phyloP scores from a whole-genome alignment of 2,329 filamentous ascomycete species.

The Calonectria henricotiae region DNA sequence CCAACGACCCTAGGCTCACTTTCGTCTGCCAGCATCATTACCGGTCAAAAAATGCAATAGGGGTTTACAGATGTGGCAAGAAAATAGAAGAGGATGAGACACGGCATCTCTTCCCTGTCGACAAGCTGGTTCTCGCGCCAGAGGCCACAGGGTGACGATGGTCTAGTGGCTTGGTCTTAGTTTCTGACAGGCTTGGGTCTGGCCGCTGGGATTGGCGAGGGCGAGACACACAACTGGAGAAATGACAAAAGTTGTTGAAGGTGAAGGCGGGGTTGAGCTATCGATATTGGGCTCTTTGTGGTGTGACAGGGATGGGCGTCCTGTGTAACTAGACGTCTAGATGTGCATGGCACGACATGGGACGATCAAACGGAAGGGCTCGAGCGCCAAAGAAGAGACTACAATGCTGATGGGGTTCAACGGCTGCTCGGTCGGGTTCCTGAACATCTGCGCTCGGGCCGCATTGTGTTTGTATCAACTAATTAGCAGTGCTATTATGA shows the following conservation, averaged over 20 bases:
- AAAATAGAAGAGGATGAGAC: conserved; percentile 1
- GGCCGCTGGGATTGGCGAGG: background rate
- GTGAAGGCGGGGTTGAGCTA: conserved; percentile 14
- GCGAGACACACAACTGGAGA: conserved; percentile 16
- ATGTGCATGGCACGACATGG: background rate
- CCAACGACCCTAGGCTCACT: background rate
- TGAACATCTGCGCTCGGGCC: conserved; percentile 4
- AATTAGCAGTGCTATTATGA: background rate
- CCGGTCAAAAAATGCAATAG: background rate
- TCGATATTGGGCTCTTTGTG: background rate
- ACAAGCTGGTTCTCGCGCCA: background rate
- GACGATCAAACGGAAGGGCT: background rate
- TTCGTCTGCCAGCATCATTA: background rate
- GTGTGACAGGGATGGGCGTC: background rate
- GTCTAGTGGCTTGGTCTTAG: conserved; percentile 19
- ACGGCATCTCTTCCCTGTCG: conserved; percentile 10
- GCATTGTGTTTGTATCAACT: conserved; percentile 5
- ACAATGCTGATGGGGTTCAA: background rate
- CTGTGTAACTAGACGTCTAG: too few relatives aligned
- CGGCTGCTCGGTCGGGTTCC: conserved; percentile 14
- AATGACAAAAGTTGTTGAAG: background rate
- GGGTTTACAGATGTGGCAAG: conserved; percentile 5
- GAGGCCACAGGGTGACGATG: background rate
- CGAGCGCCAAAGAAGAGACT: background rate
- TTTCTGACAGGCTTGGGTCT: conserved; percentile 18